Conservation (phyloP, 805 yeast genomes). For the Saccharomycopsis schoenii region DNA sequence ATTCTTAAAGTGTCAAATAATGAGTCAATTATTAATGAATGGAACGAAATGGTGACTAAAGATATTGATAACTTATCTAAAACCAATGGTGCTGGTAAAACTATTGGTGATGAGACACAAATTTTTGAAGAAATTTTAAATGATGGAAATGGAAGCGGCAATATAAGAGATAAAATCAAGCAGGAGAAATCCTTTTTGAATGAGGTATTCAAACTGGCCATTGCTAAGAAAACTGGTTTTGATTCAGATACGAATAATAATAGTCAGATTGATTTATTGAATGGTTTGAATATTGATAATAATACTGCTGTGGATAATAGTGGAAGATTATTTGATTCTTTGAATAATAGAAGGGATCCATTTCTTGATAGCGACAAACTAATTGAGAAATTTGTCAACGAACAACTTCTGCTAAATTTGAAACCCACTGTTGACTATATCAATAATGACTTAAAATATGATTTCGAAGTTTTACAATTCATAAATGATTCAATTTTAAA, state of each 20-base stretch:
- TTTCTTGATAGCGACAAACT: neutral
- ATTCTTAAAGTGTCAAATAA: neutral
- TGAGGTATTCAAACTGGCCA: neutral
- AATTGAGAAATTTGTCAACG: neutral
- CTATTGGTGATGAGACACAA: neutral
- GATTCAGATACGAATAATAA: neutral
- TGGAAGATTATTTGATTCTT: neutral
- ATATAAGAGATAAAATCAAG: neutral
- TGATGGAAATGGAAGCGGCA: neutral
- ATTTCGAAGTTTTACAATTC: slow-evolving; percentile 8
- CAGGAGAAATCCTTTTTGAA: neutral
- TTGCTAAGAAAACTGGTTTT: neutral
- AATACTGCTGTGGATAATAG: neutral
- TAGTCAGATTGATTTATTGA: neutral
- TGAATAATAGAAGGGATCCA: neutral
- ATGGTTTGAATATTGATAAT: neutral
- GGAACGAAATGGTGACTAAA: neutral
- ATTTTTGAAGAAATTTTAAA: neutral
- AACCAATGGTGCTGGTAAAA: neutral
- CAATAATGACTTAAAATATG: slow-evolving; percentile 2
- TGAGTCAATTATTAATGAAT: neutral
- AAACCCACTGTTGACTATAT: slow-evolving; percentile 11
- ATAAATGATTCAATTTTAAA: slow-evolving; percentile 3
- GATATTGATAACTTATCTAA: neutral
- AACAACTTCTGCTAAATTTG: slow-evolving; percentile 1